Percentiles rank a stretch among this genome's conserved stretches.
phyloP scores from a whole-genome alignment of 192 early-diverging fungal genomes.

The Coemansia sp. region DNA sequence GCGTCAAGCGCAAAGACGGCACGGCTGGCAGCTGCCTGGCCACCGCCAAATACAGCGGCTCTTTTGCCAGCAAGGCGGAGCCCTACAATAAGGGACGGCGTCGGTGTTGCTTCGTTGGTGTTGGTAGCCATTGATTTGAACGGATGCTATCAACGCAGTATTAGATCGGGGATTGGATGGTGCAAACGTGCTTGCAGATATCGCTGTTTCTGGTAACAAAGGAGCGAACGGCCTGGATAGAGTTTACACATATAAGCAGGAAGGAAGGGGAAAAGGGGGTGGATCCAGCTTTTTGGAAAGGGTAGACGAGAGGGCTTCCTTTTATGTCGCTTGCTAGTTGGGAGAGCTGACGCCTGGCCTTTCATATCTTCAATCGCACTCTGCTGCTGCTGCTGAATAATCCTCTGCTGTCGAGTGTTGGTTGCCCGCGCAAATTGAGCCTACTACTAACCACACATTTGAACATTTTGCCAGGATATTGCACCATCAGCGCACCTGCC shows the following conservation, averaged over 20 bases:
- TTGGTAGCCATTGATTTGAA: not conserved
- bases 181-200: not conserved
- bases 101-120: slow-evolving; percentile 1
- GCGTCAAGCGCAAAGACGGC: slow-evolving; percentile 71
- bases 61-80: slow-evolving; percentile 39
- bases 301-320: too few relatives aligned
- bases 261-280: too few relatives aligned
- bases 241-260: too few relatives aligned
- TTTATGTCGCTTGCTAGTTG: too few relatives aligned
- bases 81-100: slow-evolving; percentile 46
- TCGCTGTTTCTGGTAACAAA: not conserved
- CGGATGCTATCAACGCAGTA: not conserved
- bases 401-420: too few relatives aligned
- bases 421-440: not conserved
- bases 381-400: too few relatives aligned
- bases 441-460: not conserved
- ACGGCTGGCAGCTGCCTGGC: slow-evolving; percentile 63
- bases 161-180: not conserved
- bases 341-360: too few relatives aligned
- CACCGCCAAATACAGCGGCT: slow-evolving; percentile 68
- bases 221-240: too few relatives aligned
- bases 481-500: not conserved
- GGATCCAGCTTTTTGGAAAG: too few relatives aligned
- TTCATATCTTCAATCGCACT: too few relatives aligned
- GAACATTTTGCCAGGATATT: not conserved